Conservation (phyloP, 768 basidiomycete genomes). For the Boletus tylopilopsis region DNA sequence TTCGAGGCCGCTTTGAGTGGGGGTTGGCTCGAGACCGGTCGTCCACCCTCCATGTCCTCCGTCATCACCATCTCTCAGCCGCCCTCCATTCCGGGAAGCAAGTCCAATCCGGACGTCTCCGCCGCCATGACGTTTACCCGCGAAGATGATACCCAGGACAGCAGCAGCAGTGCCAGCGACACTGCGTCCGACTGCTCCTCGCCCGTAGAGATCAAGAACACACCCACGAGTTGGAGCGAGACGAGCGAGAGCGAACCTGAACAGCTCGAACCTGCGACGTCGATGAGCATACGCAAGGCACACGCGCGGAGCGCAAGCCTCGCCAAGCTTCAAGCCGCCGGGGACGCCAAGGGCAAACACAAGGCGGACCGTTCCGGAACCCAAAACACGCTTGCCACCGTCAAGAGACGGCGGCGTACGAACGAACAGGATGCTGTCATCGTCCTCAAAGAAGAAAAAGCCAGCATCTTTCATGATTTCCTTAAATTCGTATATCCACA, state of each 20-base stretch:
- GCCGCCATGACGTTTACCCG: conserved; percentile 61
- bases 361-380: conserved; percentile 16
- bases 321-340: conserved; percentile 52
- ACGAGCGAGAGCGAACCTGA: conserved; percentile 36
- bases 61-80: conserved; percentile 83
- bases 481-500: conserved; percentile 92
- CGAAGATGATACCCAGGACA: conserved; percentile 44
- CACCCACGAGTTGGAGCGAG: conserved; percentile 33
- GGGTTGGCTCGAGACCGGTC: conserved; percentile 87
- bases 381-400: conserved; percentile 36
- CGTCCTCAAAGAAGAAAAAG: conserved; percentile 86
- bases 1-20: conserved; percentile 90
- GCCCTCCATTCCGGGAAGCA: conserved; percentile 52
- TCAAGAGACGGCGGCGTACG: conserved; percentile 39
- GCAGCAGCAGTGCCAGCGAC: conserved; percentile 19
- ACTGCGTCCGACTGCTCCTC: conserved; percentile 39
- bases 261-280: conserved; percentile 16
- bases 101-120: conserved; percentile 36
- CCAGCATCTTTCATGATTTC: conserved; percentile 88
- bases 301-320: conserved; percentile 52
- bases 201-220: conserved; percentile 37
- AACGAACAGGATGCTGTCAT: conserved; percentile 78
- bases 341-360: conserved; percentile 19
- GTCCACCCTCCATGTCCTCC: conserved; percentile 76
- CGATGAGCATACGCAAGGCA: conserved; percentile 24